These are phyloP conservation scores for Cymbopogon flexuosus DNA, from an alignment of 202 grass and related monocot species.

Conservation along the genomic window DNA sequence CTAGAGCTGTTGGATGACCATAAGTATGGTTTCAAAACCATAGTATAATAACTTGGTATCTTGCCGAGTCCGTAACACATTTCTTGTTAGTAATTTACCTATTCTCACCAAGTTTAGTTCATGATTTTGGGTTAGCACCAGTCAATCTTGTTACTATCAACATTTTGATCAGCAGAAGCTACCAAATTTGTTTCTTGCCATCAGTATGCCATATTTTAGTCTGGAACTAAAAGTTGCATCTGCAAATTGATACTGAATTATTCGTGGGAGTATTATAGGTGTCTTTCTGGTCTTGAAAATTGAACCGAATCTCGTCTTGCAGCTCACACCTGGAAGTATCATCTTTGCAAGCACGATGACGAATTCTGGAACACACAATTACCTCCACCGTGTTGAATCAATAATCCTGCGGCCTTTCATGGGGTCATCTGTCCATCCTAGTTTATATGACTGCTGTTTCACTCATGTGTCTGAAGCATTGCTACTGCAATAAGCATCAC, in stretches of 20 bases:
- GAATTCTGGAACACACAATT: conserved; percentile 5
- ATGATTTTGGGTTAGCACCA: neutral
- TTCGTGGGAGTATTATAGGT: neutral
- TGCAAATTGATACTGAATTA: neutral
- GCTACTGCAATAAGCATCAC: neutral
- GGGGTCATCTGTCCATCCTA: conserved; percentile 7
- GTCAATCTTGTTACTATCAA: neutral
- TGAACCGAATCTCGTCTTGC: conserved; percentile 26
- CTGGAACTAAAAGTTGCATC: neutral
- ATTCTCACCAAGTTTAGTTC: neutral
- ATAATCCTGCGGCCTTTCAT: conserved; percentile 2
- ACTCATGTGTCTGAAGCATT: conserved; percentile 13
- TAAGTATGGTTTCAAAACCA: neutral
- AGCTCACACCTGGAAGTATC: conserved; percentile 31
- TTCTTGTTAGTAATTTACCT: neutral
- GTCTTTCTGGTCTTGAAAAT: conserved; percentile 21
- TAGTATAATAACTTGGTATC: conserved; percentile 6
- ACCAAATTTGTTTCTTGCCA: neutral
- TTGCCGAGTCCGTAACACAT: neutral
- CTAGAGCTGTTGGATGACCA: neutral
- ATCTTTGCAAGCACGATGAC: neutral
- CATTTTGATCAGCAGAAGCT: conserved; percentile 3
- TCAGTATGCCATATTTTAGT: neutral
- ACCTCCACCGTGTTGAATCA: neutral
- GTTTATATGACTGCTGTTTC: conserved; percentile 4